A percentile compares a stretch with the other conserved stretches of the same genome.
Evolutionary conservation across 768 basidiomycete species (phyloP).

Genomic region (Boletus patriciae): DNA sequence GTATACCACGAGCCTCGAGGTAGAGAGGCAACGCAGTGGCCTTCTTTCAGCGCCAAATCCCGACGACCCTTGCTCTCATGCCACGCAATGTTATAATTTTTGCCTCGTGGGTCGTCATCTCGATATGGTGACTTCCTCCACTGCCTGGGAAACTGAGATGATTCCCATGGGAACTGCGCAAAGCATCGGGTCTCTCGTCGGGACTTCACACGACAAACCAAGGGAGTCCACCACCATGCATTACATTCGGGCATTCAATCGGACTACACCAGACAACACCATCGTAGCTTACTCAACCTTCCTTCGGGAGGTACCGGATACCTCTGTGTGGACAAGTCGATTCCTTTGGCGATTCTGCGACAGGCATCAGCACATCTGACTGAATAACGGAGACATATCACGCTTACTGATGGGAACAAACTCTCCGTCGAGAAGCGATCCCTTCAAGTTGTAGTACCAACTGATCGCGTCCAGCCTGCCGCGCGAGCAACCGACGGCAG

Average conservation of each 20-base stretch:
- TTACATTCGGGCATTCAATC: neutral
- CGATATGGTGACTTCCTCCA: too few relatives aligned
- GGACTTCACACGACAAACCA: neutral
- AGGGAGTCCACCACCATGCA: too few relatives aligned
- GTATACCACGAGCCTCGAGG: too few relatives aligned
- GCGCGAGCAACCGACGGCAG: constrained; percentile 46
- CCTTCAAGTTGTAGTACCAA: constrained; percentile 65
- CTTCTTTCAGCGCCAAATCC: too few relatives aligned
- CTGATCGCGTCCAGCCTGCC: constrained; percentile 44
- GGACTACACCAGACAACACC: neutral
- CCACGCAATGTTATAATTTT: too few relatives aligned
- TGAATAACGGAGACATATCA: neutral
- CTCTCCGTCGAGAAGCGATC: constrained; percentile 61
- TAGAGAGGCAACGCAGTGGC: too few relatives aligned
- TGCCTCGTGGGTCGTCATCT: too few relatives aligned
- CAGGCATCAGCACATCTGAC: neutral
- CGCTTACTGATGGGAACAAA: constrained; percentile 60
- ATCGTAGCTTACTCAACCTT: constrained; percentile 35
- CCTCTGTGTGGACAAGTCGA: constrained; percentile 56
- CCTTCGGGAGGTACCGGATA: constrained; percentile 54
- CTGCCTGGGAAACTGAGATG: too few relatives aligned
- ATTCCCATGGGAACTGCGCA: too few relatives aligned
- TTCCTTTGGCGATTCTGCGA: constrained; percentile 49
- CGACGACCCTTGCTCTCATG: too few relatives aligned
- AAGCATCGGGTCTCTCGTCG: neutral